A percentile compares a stretch with the other conserved stretches of the same genome.
phyloP scores from a whole-genome alignment of 75 land plant species.

The Adiantum capillusveneris region DNA sequence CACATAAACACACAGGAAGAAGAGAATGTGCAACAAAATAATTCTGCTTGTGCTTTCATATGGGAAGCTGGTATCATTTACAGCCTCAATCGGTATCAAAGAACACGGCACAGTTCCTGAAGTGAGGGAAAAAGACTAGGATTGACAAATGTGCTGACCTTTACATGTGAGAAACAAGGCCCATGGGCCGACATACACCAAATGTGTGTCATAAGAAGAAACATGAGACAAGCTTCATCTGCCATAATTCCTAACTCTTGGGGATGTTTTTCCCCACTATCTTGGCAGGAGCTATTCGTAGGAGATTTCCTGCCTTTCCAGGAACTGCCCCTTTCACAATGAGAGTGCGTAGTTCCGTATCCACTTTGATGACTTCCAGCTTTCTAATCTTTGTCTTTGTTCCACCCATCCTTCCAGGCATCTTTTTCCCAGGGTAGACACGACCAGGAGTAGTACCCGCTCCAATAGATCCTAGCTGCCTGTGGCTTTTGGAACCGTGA shows the following conservation, averaged over 20 bases:
- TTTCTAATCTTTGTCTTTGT: slow-evolving; percentile 77
- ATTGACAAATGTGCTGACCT: too few species aligned
- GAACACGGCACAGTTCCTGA: too few species aligned
- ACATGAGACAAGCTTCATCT: too few species aligned
- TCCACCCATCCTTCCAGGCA: slow-evolving; percentile 96
- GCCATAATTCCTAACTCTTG: slow-evolving; percentile 41
- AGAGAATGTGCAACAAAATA: too few species aligned
- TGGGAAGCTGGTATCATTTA: too few species aligned
- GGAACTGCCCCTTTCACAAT: slow-evolving; percentile 94
- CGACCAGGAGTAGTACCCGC: slow-evolving; percentile 98
- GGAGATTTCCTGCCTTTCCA: slow-evolving; percentile 93
- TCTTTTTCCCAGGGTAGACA: slow-evolving; percentile 94
- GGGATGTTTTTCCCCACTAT: slow-evolving; percentile 95
- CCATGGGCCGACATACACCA: too few species aligned
- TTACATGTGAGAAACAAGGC: too few species aligned
- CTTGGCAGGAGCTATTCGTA: slow-evolving; percentile 90
- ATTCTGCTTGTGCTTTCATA: too few species aligned
- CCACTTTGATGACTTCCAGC: slow-evolving; percentile 80
- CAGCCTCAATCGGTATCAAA: too few species aligned
- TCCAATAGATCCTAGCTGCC: slow-evolving; percentile 91
- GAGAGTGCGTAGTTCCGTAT: slow-evolving; percentile 66
- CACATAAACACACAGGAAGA: too few species aligned
- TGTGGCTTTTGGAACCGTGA: slow-evolving; percentile 94
- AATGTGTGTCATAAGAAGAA: too few species aligned
- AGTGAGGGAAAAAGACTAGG: too few species aligned